Evolutionary conservation across 805 yeast species (phyloP).

Genomic region (Saccharomycopsis oosterbeekiorum): DNA sequence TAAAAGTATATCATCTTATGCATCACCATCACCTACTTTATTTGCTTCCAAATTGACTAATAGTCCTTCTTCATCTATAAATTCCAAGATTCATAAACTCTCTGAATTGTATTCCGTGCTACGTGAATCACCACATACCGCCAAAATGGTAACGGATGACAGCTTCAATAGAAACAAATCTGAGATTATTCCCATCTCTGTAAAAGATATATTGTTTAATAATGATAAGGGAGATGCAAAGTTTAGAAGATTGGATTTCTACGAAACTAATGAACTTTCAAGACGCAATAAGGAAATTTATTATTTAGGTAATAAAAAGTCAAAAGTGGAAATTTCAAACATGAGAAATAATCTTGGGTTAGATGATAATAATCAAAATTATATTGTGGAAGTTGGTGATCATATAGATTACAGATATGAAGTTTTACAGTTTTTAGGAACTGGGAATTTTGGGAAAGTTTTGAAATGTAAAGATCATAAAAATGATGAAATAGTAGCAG

Average conservation of each 20-base stretch:
- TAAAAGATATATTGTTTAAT: not conserved
- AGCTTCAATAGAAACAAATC: not conserved
- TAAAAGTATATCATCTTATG: not conserved
- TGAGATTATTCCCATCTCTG: not conserved
- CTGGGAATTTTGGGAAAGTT: conserved; percentile 79
- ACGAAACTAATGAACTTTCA: conserved; percentile 17
- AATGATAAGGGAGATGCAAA: not conserved
- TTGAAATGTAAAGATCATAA: conserved; percentile 61
- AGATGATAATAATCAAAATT: conserved; percentile 61
- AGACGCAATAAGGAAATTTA: not conserved
- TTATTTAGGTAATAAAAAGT: not conserved
- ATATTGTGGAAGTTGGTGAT: conserved; percentile 45
- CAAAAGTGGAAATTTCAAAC: conserved; percentile 22
- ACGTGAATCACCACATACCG: not conserved
- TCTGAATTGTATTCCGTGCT: not conserved
- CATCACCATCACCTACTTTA: not conserved
- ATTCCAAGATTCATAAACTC: not conserved
- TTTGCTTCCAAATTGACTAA: not conserved
- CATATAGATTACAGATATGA: conserved; percentile 72
- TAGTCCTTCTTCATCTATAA: not conserved
- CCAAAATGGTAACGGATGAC: not conserved
- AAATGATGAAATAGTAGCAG: conserved; percentile 47
- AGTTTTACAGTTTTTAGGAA: conserved; percentile 50
- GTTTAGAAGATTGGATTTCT: conserved; percentile 2
- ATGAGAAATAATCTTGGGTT: conserved; percentile 51